phyloP scores from a whole-genome alignment of 2,329 filamentous ascomycete species.

The Didymosphaeria variabile region DNA sequence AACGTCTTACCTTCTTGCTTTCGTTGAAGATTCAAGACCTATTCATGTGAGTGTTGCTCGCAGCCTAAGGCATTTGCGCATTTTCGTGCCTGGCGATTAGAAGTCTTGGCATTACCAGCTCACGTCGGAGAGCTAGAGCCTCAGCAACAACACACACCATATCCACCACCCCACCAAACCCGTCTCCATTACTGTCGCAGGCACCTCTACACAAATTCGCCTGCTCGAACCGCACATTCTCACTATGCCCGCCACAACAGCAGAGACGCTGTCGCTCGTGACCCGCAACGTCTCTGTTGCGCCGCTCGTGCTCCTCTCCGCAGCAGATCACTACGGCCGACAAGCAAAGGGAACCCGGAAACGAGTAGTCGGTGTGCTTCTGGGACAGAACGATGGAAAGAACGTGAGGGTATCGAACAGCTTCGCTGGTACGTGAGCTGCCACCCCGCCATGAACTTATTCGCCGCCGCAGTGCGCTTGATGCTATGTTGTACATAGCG shows the following conservation, averaged over 20 bases:
- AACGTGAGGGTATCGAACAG: conserved; percentile 98
- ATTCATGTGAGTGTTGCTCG: neutral
- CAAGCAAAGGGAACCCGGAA: conserved; percentile 87
- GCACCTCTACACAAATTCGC: conserved; percentile 15
- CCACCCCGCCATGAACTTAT: conserved; percentile 11
- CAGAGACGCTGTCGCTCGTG: conserved; percentile 94
- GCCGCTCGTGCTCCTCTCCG: conserved; percentile 95
- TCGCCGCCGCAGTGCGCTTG: conserved; percentile 26
- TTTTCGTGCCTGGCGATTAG: conserved; percentile 17
- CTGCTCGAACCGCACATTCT: conserved; percentile 23
- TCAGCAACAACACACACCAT: conserved; percentile 38
- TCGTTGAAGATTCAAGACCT: too few species aligned
- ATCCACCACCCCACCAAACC: conserved; percentile 22
- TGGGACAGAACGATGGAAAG: conserved; percentile 96
- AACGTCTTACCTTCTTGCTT: neutral
- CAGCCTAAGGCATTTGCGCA: neutral
- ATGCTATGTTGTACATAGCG: conserved; percentile 10
- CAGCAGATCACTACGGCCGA: conserved; percentile 97
- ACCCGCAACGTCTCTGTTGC: conserved; percentile 96
- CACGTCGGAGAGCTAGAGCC: conserved; percentile 42
- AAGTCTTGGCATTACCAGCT: conserved; percentile 34
- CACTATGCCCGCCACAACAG: conserved; percentile 91
- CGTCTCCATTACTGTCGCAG: conserved; percentile 9
- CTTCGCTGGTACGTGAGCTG: conserved; percentile 86
- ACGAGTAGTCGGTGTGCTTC: conserved; percentile 91